Percentiles rank a stretch among this genome's conserved stretches.
Conservation (phyloP, 768 basidiomycete species). For the Amanita phalloides region DNA sequence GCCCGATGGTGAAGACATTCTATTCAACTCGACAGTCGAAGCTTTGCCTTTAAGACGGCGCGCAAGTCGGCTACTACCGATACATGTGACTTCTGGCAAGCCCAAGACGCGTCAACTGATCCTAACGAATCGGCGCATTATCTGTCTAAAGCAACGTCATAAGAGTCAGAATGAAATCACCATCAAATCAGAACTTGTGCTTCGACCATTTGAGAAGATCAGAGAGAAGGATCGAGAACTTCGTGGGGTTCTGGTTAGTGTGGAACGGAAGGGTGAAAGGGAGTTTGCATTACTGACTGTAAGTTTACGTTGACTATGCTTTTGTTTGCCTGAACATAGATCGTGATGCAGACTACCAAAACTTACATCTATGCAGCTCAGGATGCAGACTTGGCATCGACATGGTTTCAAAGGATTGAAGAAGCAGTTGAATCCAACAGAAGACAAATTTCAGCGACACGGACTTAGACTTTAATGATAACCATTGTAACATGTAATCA, state of each 20-base stretch:
- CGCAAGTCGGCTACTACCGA: constrained; percentile 41
- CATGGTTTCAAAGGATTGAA: constrained; percentile 32
- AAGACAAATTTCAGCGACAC: constrained; percentile 10
- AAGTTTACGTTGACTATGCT: constrained; percentile 11
- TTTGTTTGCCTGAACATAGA: not conserved
- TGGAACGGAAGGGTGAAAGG: constrained; percentile 42
- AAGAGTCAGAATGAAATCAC: constrained; percentile 22
- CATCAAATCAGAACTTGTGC: constrained; percentile 42
- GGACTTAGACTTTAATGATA: constrained; percentile 10
- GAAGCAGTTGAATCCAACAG: constrained; percentile 13
- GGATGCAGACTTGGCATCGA: constrained; percentile 20
- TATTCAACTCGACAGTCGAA: constrained; percentile 46
- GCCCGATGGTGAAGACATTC: constrained; percentile 31
- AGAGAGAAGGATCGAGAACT: constrained; percentile 36
- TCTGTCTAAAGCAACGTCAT: constrained; percentile 43
- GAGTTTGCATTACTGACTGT: constrained; percentile 57
- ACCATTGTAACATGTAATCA: not conserved
- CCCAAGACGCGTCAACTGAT: constrained; percentile 44
- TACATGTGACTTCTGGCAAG: constrained; percentile 37
- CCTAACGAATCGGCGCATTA: constrained; percentile 42
- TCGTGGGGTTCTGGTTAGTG: constrained; percentile 31
- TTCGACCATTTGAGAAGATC: constrained; percentile 23
- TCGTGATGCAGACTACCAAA: constrained; percentile 29
- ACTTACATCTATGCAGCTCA: constrained; percentile 31
- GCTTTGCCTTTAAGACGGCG: constrained; percentile 42